phyloP scores from a whole-genome alignment of 2,329 filamentous ascomycete species.

The Cryphonectria nitschkei region DNA sequence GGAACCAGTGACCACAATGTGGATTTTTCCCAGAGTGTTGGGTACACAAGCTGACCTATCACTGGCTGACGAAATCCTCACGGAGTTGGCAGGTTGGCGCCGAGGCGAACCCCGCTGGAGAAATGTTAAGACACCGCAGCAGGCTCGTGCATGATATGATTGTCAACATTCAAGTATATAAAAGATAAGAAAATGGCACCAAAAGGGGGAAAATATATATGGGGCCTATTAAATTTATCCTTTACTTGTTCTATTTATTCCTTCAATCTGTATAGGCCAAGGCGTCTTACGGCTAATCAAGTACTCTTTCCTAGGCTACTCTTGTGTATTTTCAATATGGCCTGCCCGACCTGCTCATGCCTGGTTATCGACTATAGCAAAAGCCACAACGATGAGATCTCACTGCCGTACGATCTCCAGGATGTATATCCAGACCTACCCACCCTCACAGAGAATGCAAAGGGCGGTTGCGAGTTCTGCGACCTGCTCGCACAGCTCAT shows the following conservation, averaged over 20 bases:
- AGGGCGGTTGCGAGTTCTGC: neutral
- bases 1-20: neutral
- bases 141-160: neutral
- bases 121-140: neutral
- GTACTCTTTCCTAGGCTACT: neutral
- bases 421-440: neutral
- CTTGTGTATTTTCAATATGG: neutral
- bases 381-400: neutral
- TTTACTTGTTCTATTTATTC: neutral
- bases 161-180: no score
- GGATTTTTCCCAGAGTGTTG: neutral
- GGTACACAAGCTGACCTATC: neutral
- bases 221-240: no score
- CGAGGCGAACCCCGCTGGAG: neutral
- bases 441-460: neutral
- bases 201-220: neutral
- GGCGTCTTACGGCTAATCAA: neutral
- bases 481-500: neutral
- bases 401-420: neutral
- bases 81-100: neutral
- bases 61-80: neutral
- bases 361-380: neutral
- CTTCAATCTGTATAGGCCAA: neutral
- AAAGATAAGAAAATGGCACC: neutral
- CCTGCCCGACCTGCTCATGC: neutral